Conservation (phyloP, 2,329 filamentous ascomycete species). For the Teratosphaeria epicoccoides region DNA sequence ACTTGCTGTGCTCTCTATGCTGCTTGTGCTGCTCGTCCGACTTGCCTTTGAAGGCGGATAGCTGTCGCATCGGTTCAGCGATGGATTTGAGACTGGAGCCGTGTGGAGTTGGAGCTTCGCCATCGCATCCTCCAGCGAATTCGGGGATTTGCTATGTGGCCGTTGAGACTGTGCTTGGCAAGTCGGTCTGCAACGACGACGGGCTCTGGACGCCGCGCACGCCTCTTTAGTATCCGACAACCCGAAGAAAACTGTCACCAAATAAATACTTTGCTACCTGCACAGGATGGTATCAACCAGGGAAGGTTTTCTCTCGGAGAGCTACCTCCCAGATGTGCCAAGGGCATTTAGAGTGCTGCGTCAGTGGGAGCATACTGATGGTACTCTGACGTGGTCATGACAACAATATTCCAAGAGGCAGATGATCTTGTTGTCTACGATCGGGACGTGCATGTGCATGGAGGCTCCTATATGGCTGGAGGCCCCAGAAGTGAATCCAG, state of each 20-base stretch:
- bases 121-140: neutral
- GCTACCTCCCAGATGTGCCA: neutral
- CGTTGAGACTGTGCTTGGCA: neutral
- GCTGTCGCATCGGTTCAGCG: neutral
- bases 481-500: no score
- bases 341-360: neutral
- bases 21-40: neutral
- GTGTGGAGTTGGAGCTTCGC: neutral
- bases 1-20: neutral
- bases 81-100: neutral
- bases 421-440: neutral
- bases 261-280: neutral
- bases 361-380: neutral
- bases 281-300: neutral
- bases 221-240: neutral
- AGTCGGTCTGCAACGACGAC: neutral
- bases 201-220: neutral
- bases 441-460: neutral
- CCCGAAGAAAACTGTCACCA: neutral
- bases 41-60: neutral
- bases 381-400: neutral
- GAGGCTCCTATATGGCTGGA: no score
- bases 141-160: neutral
- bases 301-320: neutral
- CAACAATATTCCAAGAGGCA: neutral